These are phyloP conservation scores for Chionographis japonica DNA, from an alignment of 106 monocot genomes.

Conservation along the genomic window DNA sequence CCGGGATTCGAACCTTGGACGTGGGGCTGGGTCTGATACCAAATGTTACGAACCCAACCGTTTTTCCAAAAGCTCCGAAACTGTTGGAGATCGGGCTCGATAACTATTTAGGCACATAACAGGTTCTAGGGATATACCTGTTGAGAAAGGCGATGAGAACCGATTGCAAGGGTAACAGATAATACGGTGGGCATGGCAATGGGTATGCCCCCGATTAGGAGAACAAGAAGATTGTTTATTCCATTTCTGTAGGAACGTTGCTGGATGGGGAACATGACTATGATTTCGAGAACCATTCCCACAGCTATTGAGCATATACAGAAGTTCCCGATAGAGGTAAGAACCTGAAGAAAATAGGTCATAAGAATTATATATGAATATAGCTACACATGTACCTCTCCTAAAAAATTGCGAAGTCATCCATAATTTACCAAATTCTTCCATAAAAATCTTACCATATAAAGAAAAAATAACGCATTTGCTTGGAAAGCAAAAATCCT, in stretches of 20 bases:
- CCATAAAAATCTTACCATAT: too few species aligned
- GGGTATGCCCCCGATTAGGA: conserved; percentile 68
- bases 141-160: conserved; percentile 52
- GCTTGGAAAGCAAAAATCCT: too few species aligned
- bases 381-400: too few species aligned
- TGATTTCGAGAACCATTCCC: conserved; percentile 60
- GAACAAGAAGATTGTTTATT: conserved; percentile 65
- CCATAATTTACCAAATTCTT: too few species aligned
- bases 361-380: neutral
- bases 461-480: too few species aligned
- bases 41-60: too few species aligned
- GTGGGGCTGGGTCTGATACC: too few species aligned
- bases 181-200: conserved; percentile 71
- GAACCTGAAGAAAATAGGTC: conserved; percentile 32
- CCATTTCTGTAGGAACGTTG: conserved; percentile 46
- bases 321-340: conserved; percentile 70
- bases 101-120: too few species aligned
- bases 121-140: conserved; percentile 25
- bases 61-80: too few species aligned
- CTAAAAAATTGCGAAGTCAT: too few species aligned
- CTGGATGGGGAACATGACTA: conserved; percentile 65
- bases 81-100: too few species aligned
- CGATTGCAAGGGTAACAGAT: conserved; percentile 56
- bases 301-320: conserved; percentile 76
- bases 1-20: too few species aligned